phyloP scores from a whole-genome alignment of 371 early-diverging fungal genomes.

The Mucor sp. region DNA sequence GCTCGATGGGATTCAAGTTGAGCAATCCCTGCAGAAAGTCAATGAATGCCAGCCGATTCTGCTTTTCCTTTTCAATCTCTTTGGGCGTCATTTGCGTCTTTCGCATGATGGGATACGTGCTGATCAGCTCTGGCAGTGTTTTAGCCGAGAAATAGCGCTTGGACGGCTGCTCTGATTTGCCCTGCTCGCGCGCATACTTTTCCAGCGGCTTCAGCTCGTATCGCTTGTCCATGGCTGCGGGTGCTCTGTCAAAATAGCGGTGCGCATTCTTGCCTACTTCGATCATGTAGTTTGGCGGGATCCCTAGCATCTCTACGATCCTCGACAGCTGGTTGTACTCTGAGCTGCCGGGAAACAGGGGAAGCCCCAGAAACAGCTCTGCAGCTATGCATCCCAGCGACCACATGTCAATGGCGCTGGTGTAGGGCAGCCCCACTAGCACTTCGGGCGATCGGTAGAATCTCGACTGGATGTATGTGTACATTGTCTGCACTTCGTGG shows the following conservation, averaged over 20 bases:
- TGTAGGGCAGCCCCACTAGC: conserved; percentile 83
- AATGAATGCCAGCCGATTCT: conserved; percentile 70
- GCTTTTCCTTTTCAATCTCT: conserved; percentile 84
- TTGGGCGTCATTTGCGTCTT: conserved; percentile 62
- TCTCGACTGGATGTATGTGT: conserved; percentile 93
- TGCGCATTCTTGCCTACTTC: conserved; percentile 88
- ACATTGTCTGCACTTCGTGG: conserved; percentile 80
- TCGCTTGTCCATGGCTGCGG: conserved; percentile 52
- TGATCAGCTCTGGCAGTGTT: conserved; percentile 85
- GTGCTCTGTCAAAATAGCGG: conserved; percentile 73
- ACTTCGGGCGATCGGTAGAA: conserved; percentile 97
- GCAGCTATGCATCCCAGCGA: conserved; percentile 95
- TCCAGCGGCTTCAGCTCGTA: conserved; percentile 84
- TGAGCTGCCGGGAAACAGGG: conserved; percentile 93
- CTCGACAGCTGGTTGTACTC: conserved; percentile 89
- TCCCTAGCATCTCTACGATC: conserved; percentile 72
- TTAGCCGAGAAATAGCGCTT: conserved; percentile 89
- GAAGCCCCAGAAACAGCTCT: conserved; percentile 87
- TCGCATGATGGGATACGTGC: conserved; percentile 77
- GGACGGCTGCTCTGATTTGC: conserved; percentile 80
- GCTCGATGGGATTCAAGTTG: conserved; percentile 88
- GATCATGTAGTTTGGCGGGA: conserved; percentile 89
- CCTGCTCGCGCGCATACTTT: conserved; percentile 78
- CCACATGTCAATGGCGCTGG: conserved; percentile 97
- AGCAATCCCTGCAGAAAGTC: conserved; percentile 92